Conservation (phyloP, 306 rosid species). For the Vigna mungo region DNA sequence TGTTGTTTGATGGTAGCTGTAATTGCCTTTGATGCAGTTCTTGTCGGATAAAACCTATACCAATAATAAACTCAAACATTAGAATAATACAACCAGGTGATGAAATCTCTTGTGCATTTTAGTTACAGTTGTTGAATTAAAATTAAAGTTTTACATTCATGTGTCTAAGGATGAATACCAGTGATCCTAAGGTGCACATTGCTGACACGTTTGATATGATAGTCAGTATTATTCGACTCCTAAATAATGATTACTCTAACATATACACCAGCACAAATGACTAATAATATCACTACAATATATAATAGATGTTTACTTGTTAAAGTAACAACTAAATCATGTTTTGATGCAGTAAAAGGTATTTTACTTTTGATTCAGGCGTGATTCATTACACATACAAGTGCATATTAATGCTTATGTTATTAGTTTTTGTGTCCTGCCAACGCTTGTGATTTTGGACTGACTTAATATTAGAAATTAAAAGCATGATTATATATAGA, state of each 20-base stretch:
- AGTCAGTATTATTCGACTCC: neutral
- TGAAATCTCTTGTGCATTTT: neutral
- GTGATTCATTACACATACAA: neutral
- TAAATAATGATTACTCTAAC: neutral
- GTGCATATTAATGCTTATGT: neutral
- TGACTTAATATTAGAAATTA: too few relatives aligned
- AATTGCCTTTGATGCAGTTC: too few relatives aligned
- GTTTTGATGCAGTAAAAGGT: neutral
- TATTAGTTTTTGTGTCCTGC: neutral
- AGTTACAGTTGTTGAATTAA: neutral
- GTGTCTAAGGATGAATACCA: neutral
- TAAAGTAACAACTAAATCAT: neutral
- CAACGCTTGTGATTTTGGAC: too few relatives aligned
- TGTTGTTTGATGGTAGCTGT: too few relatives aligned
- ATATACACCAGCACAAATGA: neutral
- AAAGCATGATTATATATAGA: too few relatives aligned
- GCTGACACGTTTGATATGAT: neutral
- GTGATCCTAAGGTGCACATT: neutral
- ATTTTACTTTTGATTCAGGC: neutral
- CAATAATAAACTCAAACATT: too few relatives aligned
- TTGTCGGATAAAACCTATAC: too few relatives aligned
- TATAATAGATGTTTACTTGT: too few relatives aligned
- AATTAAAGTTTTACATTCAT: neutral
- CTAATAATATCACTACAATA: too few relatives aligned
- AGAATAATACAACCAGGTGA: neutral